Evolutionary conservation across 768 basidiomycete genomes (phyloP).

Genomic region (Rossbeevera mucosa): DNA sequence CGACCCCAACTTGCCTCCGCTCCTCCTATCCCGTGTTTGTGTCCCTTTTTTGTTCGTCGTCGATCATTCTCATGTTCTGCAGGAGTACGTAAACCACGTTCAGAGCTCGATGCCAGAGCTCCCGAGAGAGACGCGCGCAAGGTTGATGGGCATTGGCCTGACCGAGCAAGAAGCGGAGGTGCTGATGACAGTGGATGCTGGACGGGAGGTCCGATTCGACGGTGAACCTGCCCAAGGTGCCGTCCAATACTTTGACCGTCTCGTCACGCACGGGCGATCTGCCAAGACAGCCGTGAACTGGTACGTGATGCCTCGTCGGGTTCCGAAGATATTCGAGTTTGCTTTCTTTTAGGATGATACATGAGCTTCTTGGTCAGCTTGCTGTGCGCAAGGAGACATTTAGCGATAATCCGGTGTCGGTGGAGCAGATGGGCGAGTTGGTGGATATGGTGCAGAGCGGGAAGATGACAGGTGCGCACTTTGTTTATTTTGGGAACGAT

Average conservation of each 20-base stretch:
- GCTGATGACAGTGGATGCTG: conserved; percentile 68
- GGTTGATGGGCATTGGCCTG: conserved; percentile 55
- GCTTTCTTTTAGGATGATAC: conserved; percentile 68
- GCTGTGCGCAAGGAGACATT: conserved; percentile 54
- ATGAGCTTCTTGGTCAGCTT: conserved; percentile 82
- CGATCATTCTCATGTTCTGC: neutral
- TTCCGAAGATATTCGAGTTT: neutral
- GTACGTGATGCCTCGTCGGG: conserved; percentile 38
- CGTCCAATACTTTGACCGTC: conserved; percentile 76
- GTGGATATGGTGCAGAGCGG: conserved; percentile 68
- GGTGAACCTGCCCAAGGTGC: conserved; percentile 51
- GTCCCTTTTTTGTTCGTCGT: neutral
- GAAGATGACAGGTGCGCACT: conserved; percentile 59
- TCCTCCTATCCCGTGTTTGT: conserved; percentile 52
- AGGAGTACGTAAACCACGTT: conserved; percentile 62
- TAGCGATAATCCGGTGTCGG: conserved; percentile 54
- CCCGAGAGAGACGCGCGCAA: conserved; percentile 55
- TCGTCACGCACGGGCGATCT: conserved; percentile 46
- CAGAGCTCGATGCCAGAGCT: conserved; percentile 64
- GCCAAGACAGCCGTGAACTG: conserved; percentile 81
- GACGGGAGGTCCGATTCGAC: conserved; percentile 57
- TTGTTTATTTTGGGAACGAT: neutral
- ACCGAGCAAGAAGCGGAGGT: conserved; percentile 67
- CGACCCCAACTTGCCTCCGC: conserved; percentile 83
- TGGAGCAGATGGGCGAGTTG: conserved; percentile 66